Percentiles rank a stretch among this genome's conserved stretches.
phyloP scores from a whole-genome alignment of 768 basidiomycete genomes.

The Lentinula sp. region DNA sequence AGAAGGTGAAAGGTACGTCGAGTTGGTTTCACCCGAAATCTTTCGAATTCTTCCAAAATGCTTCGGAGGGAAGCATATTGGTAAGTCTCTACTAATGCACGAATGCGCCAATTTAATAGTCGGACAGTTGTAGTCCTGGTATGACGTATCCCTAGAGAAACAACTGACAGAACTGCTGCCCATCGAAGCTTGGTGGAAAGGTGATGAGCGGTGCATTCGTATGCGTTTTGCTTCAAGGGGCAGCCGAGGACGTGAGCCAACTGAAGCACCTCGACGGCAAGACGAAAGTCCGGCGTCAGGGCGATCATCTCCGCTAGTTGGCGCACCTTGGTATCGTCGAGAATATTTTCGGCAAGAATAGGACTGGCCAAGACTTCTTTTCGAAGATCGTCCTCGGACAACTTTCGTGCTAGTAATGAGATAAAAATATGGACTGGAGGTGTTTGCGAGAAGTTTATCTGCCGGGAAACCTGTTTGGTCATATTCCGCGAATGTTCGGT shows the following conservation, averaged over 20 bases:
- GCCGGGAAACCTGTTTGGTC: not conserved
- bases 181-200: conserved; percentile 44
- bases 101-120: conserved; percentile 67
- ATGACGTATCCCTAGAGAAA: conserved; percentile 42
- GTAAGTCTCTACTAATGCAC: conserved; percentile 51
- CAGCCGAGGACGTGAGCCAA: conserved; percentile 46
- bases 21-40: conserved; percentile 39
- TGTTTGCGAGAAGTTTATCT: not conserved
- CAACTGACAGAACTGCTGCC: conserved; percentile 41
- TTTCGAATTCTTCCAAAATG: conserved; percentile 46
- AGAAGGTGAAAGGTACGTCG: conserved; percentile 67
- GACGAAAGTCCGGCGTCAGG: conserved; percentile 17
- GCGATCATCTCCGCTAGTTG: conserved; percentile 26
- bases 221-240: conserved; percentile 44
- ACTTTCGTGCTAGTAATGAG: not conserved
- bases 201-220: conserved; percentile 49
- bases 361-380: not conserved
- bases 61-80: conserved; percentile 39
- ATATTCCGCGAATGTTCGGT: not conserved
- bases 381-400: not conserved
- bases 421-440: not conserved
- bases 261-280: conserved; percentile 38
- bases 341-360: conserved; percentile 13
- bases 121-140: conserved; percentile 44
- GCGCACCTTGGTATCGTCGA: conserved; percentile 25